These are phyloP conservation scores for Eragrostis tef DNA, from an alignment of 202 grass and related monocot genomes.

Conservation along the genomic window DNA sequence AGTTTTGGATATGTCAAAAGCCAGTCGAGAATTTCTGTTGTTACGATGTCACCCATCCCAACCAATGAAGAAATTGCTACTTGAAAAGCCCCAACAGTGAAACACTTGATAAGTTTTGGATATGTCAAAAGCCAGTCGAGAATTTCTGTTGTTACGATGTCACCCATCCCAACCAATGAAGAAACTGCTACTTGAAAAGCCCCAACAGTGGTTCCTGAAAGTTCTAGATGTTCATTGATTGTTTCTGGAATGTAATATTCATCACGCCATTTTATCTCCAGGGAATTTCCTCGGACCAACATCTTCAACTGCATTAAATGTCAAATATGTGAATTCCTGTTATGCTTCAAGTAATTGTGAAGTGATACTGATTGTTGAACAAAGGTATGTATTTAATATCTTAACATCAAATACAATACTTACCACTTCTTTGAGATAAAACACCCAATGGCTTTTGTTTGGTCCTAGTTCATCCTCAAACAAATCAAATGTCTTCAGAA, in stretches of 20 bases:
- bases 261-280: constrained; percentile 41
- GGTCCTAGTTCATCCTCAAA: neutral
- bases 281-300: neutral
- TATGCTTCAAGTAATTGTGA: neutral
- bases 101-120: constrained; percentile 29
- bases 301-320: constrained; percentile 16
- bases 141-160: neutral
- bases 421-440: constrained; percentile 44
- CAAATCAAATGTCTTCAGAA: constrained; percentile 23
- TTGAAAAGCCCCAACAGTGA: neutral
- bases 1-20: constrained; percentile 28
- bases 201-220: too few relatives aligned
- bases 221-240: too few relatives aligned
- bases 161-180: constrained; percentile 36
- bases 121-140: constrained; percentile 31
- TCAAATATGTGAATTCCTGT: neutral
- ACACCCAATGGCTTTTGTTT: neutral
- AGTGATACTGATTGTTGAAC: neutral
- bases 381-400: neutral
- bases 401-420: neutral
- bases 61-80: constrained; percentile 2
- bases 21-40: constrained; percentile 24
- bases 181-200: too few relatives aligned
- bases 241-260: constrained; percentile 15
- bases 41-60: constrained; percentile 19